Percentiles rank a stretch among this genome's conserved stretches.
phyloP scores from a whole-genome alignment of 163 green algal species.

The Chlorella variabilis region DNA sequence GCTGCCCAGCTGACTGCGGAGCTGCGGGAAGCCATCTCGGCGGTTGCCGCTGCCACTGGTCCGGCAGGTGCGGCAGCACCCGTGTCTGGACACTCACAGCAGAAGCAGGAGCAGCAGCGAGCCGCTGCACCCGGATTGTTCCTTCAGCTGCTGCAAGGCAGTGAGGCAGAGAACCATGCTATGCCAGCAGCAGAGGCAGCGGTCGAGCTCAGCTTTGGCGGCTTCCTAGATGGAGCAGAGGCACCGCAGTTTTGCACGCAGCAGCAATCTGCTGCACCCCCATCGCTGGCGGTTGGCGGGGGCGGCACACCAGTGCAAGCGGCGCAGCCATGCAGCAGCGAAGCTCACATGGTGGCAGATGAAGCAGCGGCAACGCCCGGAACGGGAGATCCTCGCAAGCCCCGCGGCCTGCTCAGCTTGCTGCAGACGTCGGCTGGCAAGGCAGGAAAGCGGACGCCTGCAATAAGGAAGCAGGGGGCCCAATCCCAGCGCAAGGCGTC shows the following conservation, averaged over 20 bases:
- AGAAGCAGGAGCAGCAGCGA: neutral
- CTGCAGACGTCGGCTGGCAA: slow-evolving; percentile 6
- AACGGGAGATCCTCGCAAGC: neutral
- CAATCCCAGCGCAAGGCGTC: neutral
- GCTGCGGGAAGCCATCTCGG: slow-evolving; percentile 15
- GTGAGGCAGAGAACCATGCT: neutral
- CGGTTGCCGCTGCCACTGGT: neutral
- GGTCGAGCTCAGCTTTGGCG: neutral
- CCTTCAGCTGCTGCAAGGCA: neutral
- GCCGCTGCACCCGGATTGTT: neutral
- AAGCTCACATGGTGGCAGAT: neutral
- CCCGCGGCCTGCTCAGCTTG: slow-evolving; percentile 20
- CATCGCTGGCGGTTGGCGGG: neutral
- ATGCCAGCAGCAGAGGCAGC: neutral
- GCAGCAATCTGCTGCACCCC: no score
- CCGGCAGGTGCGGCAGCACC: neutral
- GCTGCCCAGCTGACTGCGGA: slow-evolving; percentile 2
- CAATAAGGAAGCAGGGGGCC: slow-evolving; percentile 13
- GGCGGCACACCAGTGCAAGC: neutral
- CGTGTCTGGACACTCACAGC: neutral
- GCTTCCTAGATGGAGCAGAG: neutral
- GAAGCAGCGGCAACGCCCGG: neutral
- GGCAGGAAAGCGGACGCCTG: neutral
- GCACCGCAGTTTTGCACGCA: no score
- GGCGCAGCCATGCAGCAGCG: no score